Conservation (phyloP, 306 rosid genomes). For the Acmispon strigosus region DNA sequence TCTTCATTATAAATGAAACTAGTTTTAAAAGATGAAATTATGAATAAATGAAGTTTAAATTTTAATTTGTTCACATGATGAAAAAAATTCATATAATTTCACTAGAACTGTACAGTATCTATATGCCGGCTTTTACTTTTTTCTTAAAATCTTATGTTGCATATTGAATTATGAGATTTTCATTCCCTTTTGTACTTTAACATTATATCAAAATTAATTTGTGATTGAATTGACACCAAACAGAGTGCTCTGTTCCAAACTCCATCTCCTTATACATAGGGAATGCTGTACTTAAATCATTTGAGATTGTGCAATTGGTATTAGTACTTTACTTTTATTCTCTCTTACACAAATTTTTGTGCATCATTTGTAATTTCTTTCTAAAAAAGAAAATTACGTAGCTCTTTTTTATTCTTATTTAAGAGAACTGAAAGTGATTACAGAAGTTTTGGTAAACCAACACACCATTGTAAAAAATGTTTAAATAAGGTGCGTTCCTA, state of each 20-base stretch:
- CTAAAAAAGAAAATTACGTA: too few relatives aligned
- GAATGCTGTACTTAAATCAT: not conserved
- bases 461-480: not conserved
- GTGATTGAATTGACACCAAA: not conserved
- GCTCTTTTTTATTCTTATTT: too few relatives aligned
- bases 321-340: not conserved
- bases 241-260: not conserved
- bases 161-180: not conserved
- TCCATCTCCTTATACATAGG: not conserved
- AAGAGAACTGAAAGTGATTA: too few relatives aligned
- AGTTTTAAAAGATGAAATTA: too few relatives aligned
- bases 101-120: not conserved
- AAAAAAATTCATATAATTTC: not conserved
- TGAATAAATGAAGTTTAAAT: too few relatives aligned
- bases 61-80: too few relatives aligned
- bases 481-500: not conserved
- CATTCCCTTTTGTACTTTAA: not conserved
- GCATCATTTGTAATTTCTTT: not conserved
- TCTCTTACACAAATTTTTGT: not conserved
- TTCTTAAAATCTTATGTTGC: not conserved
- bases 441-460: too few relatives aligned
- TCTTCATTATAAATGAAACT: too few relatives aligned
- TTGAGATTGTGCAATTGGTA: not conserved
- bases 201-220: not conserved
- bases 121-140: not conserved